Evolutionary conservation across 2,329 filamentous ascomycete species (phyloP), one percentile per base, ranked within the genome.

Genomic region (Fusarium burgessii): DNA sequence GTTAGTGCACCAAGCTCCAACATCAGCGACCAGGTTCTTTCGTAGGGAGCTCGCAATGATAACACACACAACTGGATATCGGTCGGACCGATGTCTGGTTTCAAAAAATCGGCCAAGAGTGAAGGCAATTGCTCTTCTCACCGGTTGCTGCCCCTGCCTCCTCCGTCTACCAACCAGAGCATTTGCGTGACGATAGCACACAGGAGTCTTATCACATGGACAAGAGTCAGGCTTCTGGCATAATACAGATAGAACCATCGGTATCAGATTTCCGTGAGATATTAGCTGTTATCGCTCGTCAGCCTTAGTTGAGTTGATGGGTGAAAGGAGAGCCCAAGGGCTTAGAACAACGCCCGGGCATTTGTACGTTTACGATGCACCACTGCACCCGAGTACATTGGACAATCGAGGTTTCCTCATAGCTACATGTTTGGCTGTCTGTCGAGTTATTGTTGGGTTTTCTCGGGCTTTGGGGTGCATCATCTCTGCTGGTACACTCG

Each of bases 171-270:
- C 75, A 77, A 77, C 75, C 73, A 77, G 51, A 64, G 52, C 46
- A 52, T 68, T 68, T 75, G 72, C 70, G 70, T 76, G 75, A 76
- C 74, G 61, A 74, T 73, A 69, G 64, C 72, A 64, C 62, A 76
- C 73, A 71, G 36, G 46, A 56, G 59, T 60, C 54, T 62, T 57
- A 60, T 74, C 73, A 77, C 75, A 76, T 77, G 75, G 73, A 36
- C 49, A 56, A 41, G 41, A 29, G 18, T 35, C 57, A 43, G 20
- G 29, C 33, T 38, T 25, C 47, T 51, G 32, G 25, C n/a, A 36
- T 36, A 14, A 42, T 33, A n/a, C 40, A 67, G 35, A 62, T 57
- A 43, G 35, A 14, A 68, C 27, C 41, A 46, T 45, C 45, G 25
- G 40, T 55, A 49, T 62, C 43, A 41, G 36, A 40, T 57, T 62